Base-by-base conservation (phyloP, 2,329 filamentous ascomycete genomes). In the Mycogone perniciosa region DNA sequence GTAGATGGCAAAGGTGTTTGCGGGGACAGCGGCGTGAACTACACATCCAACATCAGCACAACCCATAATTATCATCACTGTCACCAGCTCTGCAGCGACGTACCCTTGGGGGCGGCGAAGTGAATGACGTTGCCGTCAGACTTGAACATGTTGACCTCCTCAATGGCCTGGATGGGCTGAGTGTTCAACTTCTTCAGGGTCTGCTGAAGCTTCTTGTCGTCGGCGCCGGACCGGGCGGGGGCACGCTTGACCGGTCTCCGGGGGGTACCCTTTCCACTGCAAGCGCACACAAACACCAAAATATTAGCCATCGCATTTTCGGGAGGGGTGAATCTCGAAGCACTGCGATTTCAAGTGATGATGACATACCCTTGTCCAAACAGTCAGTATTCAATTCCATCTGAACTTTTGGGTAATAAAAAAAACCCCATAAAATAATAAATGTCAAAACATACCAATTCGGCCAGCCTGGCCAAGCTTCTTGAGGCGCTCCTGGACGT, bases 141-240 rank as follows among this genome's bases (percentile, higher is more conserved):
- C 88, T 99, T 99, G 86, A 99, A 99, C 93, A 99, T 99, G 86
- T 99, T 99, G 73, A 99, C 93, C 81, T 99, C 93, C 85, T 99
- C 93, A 67, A 99, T 99, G 61, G 88, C 89, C 80, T 95, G 91
- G 76, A 99, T 97, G 67, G 93, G 93, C 84, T 99, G 93, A 54
- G 95, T 92, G 77, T 97, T 97, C 74, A 99, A 85, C 87, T 99
- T 99, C 88, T 99, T 99, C 62, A 99, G 82, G 57, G 89, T 79
- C 57, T 86, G 84, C 80, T 99, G 93, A 60, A 99, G 89, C 85
- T 99, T 99, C 89, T 96, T 97, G 86, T 99, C 93, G 72, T 99
- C 93, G 74, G 88, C 89, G 71, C 87, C 89, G 62, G 88, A 88
- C 73, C 84, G 88, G 74, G 89, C 89, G 76, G 95, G 89, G 62